A percentile compares a stretch with the other conserved stretches of the same genome.
Evolutionary conservation across 176 grass and related monocot genomes (phyloP).

Genomic region (Puya raimondii): DNA sequence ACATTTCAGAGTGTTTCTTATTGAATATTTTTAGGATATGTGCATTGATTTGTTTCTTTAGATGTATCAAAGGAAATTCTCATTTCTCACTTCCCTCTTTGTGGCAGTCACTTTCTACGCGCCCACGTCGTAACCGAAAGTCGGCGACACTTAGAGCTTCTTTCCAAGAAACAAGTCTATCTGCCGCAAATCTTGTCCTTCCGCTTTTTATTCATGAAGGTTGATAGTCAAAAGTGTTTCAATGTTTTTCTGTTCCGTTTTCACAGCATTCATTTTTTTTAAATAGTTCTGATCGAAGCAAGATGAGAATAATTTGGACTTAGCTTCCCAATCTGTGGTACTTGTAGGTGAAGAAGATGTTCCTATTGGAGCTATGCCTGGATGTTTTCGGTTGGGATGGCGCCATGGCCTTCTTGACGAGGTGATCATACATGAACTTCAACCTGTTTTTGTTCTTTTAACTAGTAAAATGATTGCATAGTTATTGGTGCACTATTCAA

Average conservation of each 20-base stretch:
- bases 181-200: slow-evolving; percentile 76
- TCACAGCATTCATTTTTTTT: background rate
- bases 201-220: slow-evolving; percentile 98
- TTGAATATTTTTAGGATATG: no score
- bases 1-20: background rate
- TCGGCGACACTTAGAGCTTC: slow-evolving; percentile 68
- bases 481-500: no score
- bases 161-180: slow-evolving; percentile 75
- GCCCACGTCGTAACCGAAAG: slow-evolving; percentile 75
- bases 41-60: background rate
- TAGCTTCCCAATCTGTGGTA: background rate
- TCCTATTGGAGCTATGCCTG: slow-evolving; percentile 94
- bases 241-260: background rate
- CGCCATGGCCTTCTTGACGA: slow-evolving; percentile 87
- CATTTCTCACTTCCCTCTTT: background rate
- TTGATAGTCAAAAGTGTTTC: slow-evolving; percentile 9
- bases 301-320: background rate
- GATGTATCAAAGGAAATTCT: background rate
- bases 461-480: no score
- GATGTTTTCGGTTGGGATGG: slow-evolving; percentile 95
- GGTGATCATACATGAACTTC: slow-evolving; percentile 28
- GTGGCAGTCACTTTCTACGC: slow-evolving; percentile 50
- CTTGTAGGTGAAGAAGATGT: slow-evolving; percentile 70
- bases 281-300: background rate
- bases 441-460: background rate